Evolutionary conservation across 768 basidiomycete species (phyloP).

Genomic region (Arthromyces matolae): DNA sequence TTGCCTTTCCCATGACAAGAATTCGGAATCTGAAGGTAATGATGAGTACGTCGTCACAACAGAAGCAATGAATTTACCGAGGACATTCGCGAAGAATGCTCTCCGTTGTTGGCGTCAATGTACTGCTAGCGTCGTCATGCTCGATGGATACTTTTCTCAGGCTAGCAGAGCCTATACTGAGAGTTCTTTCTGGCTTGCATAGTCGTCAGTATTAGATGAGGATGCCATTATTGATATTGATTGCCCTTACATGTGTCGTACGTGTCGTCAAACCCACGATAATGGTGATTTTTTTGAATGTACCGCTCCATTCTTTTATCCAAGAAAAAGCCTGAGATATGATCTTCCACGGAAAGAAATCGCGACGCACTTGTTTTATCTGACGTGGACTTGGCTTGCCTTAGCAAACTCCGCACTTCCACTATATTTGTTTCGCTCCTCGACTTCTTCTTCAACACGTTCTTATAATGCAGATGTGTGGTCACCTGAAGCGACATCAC

Average conservation of each 20-base stretch:
- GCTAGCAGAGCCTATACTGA: background rate
- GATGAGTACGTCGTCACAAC: too few relatives aligned
- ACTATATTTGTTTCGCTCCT: background rate
- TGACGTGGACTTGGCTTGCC: background rate
- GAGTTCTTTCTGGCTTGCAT: background rate
- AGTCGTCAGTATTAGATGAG: background rate
- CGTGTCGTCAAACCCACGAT: slow-evolving; percentile 7
- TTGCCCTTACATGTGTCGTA: background rate
- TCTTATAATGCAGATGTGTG: slow-evolving; percentile 6
- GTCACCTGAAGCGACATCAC: background rate
- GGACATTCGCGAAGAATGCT: slow-evolving; percentile 15
- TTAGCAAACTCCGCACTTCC: background rate
- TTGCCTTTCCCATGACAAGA: slow-evolving; percentile 26
- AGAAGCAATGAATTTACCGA: slow-evolving; percentile 1
- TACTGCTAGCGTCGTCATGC: background rate
- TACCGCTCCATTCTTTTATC: slow-evolving; percentile 10
- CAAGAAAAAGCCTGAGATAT: background rate
- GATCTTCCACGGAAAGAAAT: too few relatives aligned
- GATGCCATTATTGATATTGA: too few relatives aligned
- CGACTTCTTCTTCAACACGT: background rate
- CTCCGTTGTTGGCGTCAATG: slow-evolving; percentile 12
- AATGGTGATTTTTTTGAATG: background rate
- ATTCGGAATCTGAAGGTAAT: slow-evolving; percentile 20
- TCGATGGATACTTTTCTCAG: background rate
- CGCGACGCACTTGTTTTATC: background rate